Percentiles rank a stretch among this genome's conserved stretches.
These are phyloP conservation scores for Colletotrichum liriopes DNA, from an alignment of 2,329 filamentous ascomycete species.

Conservation along the genomic window DNA sequence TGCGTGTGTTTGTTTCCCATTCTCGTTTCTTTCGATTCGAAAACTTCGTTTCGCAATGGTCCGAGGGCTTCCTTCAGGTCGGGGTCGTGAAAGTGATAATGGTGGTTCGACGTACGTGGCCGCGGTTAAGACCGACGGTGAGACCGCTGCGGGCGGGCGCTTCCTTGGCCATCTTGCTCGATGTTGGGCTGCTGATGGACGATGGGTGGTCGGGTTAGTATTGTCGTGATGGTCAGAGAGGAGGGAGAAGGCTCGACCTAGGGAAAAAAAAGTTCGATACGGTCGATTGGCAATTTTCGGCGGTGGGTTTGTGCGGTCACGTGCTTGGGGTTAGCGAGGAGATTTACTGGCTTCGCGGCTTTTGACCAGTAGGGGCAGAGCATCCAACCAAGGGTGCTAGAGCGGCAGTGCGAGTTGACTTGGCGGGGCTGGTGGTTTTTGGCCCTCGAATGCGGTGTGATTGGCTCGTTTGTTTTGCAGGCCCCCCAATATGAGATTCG, in stretches of 20 bases:
- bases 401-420: background rate
- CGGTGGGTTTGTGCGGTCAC: slow-evolving; percentile 48
- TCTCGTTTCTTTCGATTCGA: slow-evolving; percentile 1
- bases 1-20: background rate
- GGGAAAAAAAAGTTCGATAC: slow-evolving; percentile 28
- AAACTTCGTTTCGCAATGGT: slow-evolving; percentile 11
- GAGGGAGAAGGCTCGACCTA: slow-evolving; percentile 27
- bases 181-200: slow-evolving; percentile 49
- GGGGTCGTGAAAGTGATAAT: slow-evolving; percentile 8
- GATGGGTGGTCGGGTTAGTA: slow-evolving; percentile 48
- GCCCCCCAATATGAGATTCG: background rate
- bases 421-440: background rate
- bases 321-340: slow-evolving; percentile 46
- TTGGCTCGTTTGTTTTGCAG: background rate
- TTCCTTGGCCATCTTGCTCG: slow-evolving; percentile 72
- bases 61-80: slow-evolving; percentile 25
- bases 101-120: slow-evolving; percentile 71
- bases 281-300: slow-evolving; percentile 26
- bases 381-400: background rate
- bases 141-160: slow-evolving; percentile 71
- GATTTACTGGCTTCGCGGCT: slow-evolving; percentile 12
- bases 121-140: slow-evolving; percentile 74
- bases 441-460: background rate
- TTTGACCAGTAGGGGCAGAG: background rate
- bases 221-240: slow-evolving; percentile 50